A percentile compares a stretch with the other conserved stretches of the same genome.
Conservation (phyloP, 441 rosid genomes). For the Rhodomyrtus psidioides region DNA sequence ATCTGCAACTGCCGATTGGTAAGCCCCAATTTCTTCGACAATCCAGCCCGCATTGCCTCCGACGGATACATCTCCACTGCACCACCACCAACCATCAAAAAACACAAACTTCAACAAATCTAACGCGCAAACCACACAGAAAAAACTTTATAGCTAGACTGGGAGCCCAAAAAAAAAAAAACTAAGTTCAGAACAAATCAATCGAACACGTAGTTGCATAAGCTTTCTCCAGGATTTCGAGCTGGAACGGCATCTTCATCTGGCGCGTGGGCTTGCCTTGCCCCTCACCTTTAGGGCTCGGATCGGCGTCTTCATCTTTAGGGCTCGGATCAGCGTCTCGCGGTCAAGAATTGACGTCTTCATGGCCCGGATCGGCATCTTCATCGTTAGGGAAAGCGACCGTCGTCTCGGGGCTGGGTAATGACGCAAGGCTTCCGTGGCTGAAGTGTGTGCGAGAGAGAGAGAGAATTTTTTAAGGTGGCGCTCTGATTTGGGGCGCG, state of each 20-base stretch:
- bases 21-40: not conserved
- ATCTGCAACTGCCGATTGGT: slow-evolving; percentile 1
- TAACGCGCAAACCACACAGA: not conserved
- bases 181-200: not conserved
- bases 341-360: too few relatives aligned
- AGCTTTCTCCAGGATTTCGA: slow-evolving; percentile 77
- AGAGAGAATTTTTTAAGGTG: too few relatives aligned
- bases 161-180: not conserved
- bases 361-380: too few relatives aligned
- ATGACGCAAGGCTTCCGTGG: too few relatives aligned
- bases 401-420: too few relatives aligned
- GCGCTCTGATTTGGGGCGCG: too few relatives aligned
- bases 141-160: not conserved
- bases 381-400: too few relatives aligned
- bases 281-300: slow-evolving; percentile 20
- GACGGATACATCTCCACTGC: not conserved
- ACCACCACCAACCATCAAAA: not conserved
- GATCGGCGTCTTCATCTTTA: too few relatives aligned
- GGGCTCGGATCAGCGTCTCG: too few relatives aligned
- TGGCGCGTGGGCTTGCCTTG: slow-evolving; percentile 74
- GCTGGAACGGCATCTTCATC: slow-evolving; percentile 97
- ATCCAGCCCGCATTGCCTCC: not conserved
- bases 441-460: too few relatives aligned
- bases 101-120: not conserved
- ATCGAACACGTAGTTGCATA: slow-evolving; percentile 47